Evolutionary conservation across 179 eudicot species (phyloP).

Genomic region (Beta lomatogona): DNA sequence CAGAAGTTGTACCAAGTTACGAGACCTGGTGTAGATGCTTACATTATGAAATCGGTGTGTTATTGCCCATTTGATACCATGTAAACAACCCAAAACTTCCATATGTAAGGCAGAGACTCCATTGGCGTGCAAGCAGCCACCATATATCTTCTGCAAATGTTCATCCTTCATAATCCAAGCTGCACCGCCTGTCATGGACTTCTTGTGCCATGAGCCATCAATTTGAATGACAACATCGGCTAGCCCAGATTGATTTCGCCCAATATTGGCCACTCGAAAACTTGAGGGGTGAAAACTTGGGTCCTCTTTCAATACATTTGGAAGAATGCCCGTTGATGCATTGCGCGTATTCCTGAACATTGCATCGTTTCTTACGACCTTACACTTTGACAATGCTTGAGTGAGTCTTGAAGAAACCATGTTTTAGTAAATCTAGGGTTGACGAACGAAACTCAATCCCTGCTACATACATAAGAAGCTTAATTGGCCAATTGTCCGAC

Average conservation of each 20-base stretch:
- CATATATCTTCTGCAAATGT: neutral
- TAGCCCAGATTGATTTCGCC: neutral
- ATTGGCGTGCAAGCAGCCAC: neutral
- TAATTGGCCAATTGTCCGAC: too few relatives aligned
- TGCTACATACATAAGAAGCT: neutral
- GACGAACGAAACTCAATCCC: neutral
- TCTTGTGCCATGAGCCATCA: constrained; percentile 4
- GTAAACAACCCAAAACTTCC: constrained; percentile 8
- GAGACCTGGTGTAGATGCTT: constrained; percentile 5
- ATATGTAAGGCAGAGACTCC: neutral
- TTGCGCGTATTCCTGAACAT: neutral
- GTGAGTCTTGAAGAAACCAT: neutral
- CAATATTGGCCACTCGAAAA: neutral
- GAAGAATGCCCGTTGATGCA: neutral
- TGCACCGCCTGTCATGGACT: constrained; percentile 4
- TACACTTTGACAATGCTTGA: neutral
- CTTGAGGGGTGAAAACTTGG: neutral
- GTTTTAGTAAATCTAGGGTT: neutral
- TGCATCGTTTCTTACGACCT: neutral
- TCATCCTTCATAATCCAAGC: constrained; percentile 7
- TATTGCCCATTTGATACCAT: constrained; percentile 5
- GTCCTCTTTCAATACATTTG: neutral
- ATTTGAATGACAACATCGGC: constrained; percentile 5
- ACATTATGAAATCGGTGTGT: neutral
- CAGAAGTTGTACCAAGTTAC: neutral